Base-by-base conservation (phyloP, 305 asterid genomes). In the Euphrasia arctica region DNA sequence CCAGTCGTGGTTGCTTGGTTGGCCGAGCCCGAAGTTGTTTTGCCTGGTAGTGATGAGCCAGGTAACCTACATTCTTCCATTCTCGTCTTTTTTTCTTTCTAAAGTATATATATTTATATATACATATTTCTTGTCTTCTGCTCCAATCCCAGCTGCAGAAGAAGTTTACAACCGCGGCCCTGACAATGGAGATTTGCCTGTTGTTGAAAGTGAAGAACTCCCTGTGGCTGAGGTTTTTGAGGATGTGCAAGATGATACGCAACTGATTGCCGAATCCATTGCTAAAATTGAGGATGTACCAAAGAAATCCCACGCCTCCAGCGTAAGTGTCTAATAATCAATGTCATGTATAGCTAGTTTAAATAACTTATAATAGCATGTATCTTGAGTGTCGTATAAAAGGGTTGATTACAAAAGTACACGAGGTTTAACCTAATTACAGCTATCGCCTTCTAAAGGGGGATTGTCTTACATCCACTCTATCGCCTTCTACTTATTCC, bases 291-390 rank as follows among this genome's bases (percentile, higher is more conserved):
- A 79, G 73, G 92, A 85, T 64, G 58, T 78, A 41, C 92, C 86
- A 0, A 87, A 85, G 88, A 87, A 82, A 72, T 79, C 92, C 15
- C 82, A 82, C 66, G 91, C 95, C 69, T 77, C 85, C 25, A 84
- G 82, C 62, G 95, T 87, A 77, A 80, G 91, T 79, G 68, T 27
- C 41, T 42, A 63, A 47, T 49, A 31, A 18, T 12, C 52, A 47
- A 14, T 39, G 5, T 58, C 2, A 2, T 51, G 8, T 61, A 52
- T 5, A 39, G 60, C 58, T 18, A 14, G 18, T 69, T 62, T 32
- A 18, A 45, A 25, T 18, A 18, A 18, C 22, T 18, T 18, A 18
- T 18, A 18, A 18, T 41, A 18, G 34, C 36, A 42, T 54, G 2
- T 13, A 13, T 28, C 32, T 18, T 9, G 22, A 31, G 45, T 51